Evolutionary conservation across 2,329 filamentous ascomycete species (phyloP).

Genomic region (Claviceps humidiphila): DNA sequence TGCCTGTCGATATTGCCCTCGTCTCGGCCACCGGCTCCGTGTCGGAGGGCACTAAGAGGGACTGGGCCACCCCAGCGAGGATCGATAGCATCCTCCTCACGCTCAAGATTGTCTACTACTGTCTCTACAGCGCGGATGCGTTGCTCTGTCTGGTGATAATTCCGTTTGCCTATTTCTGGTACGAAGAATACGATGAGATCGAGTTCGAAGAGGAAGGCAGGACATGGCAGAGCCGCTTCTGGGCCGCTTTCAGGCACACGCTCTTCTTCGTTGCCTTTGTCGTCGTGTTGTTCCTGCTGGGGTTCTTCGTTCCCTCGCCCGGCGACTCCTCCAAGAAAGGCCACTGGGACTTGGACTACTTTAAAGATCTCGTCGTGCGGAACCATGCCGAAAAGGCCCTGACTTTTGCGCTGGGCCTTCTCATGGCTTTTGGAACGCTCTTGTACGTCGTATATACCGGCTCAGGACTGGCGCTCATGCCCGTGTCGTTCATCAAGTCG

Average conservation of each 20-base stretch:
- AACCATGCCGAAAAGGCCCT: constrained; percentile 89
- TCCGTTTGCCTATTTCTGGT: constrained; percentile 96
- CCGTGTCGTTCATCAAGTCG: constrained; percentile 83
- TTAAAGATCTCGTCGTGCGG: constrained; percentile 62
- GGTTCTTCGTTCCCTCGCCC: constrained; percentile 83
- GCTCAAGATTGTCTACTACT: constrained; percentile 82
- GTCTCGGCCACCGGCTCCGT: constrained; percentile 76
- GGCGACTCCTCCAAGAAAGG: constrained; percentile 45
- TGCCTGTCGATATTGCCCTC: constrained; percentile 90
- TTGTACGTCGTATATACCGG: constrained; percentile 85
- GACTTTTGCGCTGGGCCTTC: constrained; percentile 77
- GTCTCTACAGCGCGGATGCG: constrained; percentile 82
- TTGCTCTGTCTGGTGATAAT: constrained; percentile 79
- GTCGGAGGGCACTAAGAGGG: constrained; percentile 69
- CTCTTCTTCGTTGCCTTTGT: constrained; percentile 69
- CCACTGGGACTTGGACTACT: constrained; percentile 78
- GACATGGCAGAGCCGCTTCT: constrained; percentile 56
- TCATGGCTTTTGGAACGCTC: constrained; percentile 75
- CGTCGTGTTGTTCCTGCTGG: constrained; percentile 73
- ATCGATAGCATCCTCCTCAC: constrained; percentile 68
- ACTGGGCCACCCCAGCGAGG: constrained; percentile 79
- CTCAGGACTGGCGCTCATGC: constrained; percentile 75
- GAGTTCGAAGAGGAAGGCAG: constrained; percentile 72
- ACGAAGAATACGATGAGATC: constrained; percentile 92
- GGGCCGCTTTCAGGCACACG: constrained; percentile 85